A percentile compares a stretch with the other conserved stretches of the same genome.
phyloP scores from a whole-genome alignment of 108 stramenopile genomes.

The Asterionellopsis glacialis region DNA sequence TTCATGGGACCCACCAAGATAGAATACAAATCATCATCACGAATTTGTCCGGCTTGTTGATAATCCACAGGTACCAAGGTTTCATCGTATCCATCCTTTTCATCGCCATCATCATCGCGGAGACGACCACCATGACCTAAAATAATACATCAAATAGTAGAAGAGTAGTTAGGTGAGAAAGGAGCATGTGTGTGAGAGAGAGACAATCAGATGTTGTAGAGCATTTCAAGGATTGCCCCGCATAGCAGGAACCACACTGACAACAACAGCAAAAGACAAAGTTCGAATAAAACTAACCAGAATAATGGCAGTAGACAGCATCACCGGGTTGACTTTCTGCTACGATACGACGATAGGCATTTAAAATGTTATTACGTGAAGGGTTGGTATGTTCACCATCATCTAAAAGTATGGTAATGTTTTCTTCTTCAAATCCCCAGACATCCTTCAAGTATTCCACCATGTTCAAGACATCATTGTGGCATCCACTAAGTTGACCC shows the following conservation, averaged over 20 bases:
- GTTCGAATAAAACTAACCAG: conserved; percentile 29
- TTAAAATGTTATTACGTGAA: conserved; percentile 66
- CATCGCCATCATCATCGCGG: conserved; percentile 51
- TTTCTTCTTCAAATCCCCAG: conserved; percentile 69
- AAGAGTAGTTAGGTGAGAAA: too few species aligned
- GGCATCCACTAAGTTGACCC: conserved; percentile 80
- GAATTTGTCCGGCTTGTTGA: conserved; percentile 54
- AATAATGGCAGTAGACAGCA: conserved; percentile 64
- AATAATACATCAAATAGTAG: too few species aligned
- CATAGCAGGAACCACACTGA: too few species aligned
- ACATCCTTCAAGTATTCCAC: conserved; percentile 77
- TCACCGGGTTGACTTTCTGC: conserved; percentile 44
- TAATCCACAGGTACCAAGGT: conserved; percentile 82
- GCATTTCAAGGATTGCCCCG: too few species aligned
- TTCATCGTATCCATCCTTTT: conserved; percentile 80
- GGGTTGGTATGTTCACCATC: conserved; percentile 63
- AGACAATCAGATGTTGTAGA: too few species aligned
- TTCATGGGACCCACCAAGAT: conserved; percentile 57
- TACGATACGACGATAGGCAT: conserved; percentile 58
- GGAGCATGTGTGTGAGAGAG: too few species aligned
- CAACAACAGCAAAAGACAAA: too few species aligned
- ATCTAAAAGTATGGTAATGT: conserved; percentile 77
- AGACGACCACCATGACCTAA: conserved; percentile 72
- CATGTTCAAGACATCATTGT: conserved; percentile 93
- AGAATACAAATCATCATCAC: conserved; percentile 71